Base-by-base conservation (phyloP, 202 grass and related monocot species). In the Schoenoplectus tabernaemontani region DNA sequence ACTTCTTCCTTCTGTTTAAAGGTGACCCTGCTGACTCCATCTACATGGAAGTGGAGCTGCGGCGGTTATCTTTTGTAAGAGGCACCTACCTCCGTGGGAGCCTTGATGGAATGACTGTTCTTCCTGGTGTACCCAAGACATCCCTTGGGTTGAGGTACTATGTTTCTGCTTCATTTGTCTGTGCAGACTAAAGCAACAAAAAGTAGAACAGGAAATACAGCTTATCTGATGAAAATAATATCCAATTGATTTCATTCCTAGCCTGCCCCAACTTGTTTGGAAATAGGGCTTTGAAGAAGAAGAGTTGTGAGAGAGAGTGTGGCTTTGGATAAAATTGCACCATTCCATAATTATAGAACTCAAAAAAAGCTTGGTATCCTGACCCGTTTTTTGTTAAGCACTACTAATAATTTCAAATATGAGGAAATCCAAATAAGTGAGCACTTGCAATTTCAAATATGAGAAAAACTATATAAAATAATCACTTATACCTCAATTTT, bases 11-110 rank as follows among this genome's bases (percentile, higher is more conserved):
- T 65, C 47, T 95, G 33, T 98, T 98, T 77, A 95, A 98, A 92
- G 95, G 95, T 50, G 95, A 98, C 78, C 86, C 91, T 69, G 80
- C 91, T 36, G 95, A 98, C 22, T 91, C 95, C 8, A 98, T 98
- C 82, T 98, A 98, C 81, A 92, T 98, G 91, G 95, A 98, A 87
- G 95, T 98, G 78, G 95, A 98, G 83, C 82, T 92, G 37, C 85
- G 91, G 59, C 86, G 95, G 46, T 46, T 95, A 71, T 92, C 86
- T 34, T 98, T 98, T 65, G 81, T 98, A n/a, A 98, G 89, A 60
- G 87, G 78, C 38, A 82, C 86, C 20, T 92, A 89, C 66, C 77
- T 85, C 50, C 76, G 72, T 16, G 86, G 84, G 79, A 80, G 81
- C 15, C 83, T 83, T 81, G 85, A 87, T 82, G 84, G 64, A 70